Evolutionary conservation across 2,329 filamentous ascomycete genomes (phyloP).

Genomic region (Botryotinia calthae): DNA sequence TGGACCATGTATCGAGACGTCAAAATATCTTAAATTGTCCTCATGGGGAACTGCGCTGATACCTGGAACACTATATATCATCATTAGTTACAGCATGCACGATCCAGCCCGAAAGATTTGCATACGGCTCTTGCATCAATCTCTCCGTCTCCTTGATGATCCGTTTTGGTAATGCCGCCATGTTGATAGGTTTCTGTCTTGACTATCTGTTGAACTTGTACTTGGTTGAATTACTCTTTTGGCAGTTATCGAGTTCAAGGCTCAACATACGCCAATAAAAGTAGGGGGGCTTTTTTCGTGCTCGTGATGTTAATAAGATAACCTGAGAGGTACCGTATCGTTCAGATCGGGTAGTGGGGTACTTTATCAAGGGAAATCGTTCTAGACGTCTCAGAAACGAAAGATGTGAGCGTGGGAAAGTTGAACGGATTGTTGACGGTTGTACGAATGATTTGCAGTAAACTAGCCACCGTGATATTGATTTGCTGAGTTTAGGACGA

Average conservation of each 20-base stretch:
- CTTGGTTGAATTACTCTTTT: not conserved
- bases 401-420: not conserved
- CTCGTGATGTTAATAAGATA: conserved; percentile 19
- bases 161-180: conserved; percentile 89
- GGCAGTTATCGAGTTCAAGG: conserved; percentile 6
- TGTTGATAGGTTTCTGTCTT: conserved; percentile 30
- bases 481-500: not conserved
- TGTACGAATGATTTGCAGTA: not conserved
- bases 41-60: conserved; percentile 96
- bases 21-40: conserved; percentile 96
- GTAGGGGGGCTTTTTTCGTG: not conserved
- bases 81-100: conserved; percentile 21
- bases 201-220: not conserved
- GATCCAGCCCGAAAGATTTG: not conserved
- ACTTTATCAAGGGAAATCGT: not conserved
- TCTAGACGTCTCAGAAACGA: not conserved
- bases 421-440: not conserved
- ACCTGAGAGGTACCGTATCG: conserved; percentile 9
- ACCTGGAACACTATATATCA: conserved; percentile 71
- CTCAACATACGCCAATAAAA: not conserved
- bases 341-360: conserved; percentile 9
- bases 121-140: conserved; percentile 83
- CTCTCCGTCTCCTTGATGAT: conserved; percentile 99
- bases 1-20: conserved; percentile 93
- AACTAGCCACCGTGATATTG: not conserved